phyloP scores from a whole-genome alignment of 164 flowering plant species.

The Vitis labrusca region DNA sequence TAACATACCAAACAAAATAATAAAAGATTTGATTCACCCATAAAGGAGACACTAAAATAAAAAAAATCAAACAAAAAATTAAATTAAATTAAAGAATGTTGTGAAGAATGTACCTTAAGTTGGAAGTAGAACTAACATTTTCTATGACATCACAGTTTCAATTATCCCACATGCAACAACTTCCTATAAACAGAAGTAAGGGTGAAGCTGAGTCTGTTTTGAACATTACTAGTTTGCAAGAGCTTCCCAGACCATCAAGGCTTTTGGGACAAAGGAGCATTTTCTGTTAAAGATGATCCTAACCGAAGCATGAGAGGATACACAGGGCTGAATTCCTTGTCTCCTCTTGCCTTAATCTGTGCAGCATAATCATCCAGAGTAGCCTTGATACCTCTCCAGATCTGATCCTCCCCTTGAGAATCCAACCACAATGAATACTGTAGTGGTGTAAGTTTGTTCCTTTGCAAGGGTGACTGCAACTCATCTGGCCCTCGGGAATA shows the following conservation, averaged over 20 bases:
- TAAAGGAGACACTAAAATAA: too few relatives aligned
- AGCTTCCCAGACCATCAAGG: background rate
- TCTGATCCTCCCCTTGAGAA: constrained; percentile 90
- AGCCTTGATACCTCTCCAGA: constrained; percentile 95
- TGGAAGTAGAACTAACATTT: background rate
- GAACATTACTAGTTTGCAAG: background rate
- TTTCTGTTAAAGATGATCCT: constrained; percentile 70
- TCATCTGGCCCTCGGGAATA: constrained; percentile 90
- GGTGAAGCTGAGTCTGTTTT: background rate
- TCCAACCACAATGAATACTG: constrained; percentile 95
- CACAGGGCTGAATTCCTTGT: constrained; percentile 90
- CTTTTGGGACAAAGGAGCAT: constrained; percentile 23
- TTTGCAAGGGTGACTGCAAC: constrained; percentile 84
- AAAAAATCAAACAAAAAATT: background rate
- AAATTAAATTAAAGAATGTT: background rate
- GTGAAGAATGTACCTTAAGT: background rate
- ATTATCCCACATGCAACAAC: background rate
- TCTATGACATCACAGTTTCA: background rate
- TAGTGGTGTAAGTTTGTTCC: constrained; percentile 74
- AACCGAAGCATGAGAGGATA: constrained; percentile 84
- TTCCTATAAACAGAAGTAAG: background rate
- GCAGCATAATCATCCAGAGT: constrained; percentile 95
- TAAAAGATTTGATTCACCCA: background rate
- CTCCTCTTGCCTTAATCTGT: constrained; percentile 79
- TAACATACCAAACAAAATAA: background rate